These are phyloP conservation scores for Vararia minispora DNA, from an alignment of 768 basidiomycete species.

Conservation along the genomic window DNA sequence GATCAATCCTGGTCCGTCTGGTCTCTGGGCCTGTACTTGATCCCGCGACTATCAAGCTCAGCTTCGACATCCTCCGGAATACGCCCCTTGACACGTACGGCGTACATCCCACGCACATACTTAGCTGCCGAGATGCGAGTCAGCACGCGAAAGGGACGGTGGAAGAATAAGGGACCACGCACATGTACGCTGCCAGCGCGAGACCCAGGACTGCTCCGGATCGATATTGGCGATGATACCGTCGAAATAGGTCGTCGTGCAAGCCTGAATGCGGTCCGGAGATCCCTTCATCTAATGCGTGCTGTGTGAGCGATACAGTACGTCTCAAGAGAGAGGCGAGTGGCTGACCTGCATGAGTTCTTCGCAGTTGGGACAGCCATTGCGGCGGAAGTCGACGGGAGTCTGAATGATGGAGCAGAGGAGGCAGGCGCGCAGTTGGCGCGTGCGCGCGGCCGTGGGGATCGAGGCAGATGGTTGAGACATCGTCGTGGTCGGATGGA, in stretches of 20 bases:
- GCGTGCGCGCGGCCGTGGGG: slow-evolving; percentile 52
- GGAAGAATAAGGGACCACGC: slow-evolving; percentile 23
- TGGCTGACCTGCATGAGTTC: slow-evolving; percentile 76
- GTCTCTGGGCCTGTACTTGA: slow-evolving; percentile 81
- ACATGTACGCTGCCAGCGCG: slow-evolving; percentile 93
- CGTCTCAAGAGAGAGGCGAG: not conserved
- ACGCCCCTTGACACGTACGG: slow-evolving; percentile 77
- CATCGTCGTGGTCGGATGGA: too few species aligned
- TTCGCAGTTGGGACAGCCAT: slow-evolving; percentile 96
- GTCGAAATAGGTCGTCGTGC: slow-evolving; percentile 90
- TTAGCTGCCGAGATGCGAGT: slow-evolving; percentile 48
- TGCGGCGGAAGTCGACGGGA: slow-evolving; percentile 69
- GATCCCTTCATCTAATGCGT: slow-evolving; percentile 71
- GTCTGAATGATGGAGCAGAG: slow-evolving; percentile 88
- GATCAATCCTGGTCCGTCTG: slow-evolving; percentile 62
- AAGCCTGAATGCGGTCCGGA: slow-evolving; percentile 69
- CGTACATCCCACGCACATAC: slow-evolving; percentile 87
- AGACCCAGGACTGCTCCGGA: slow-evolving; percentile 89
- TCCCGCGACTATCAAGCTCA: slow-evolving; percentile 64
- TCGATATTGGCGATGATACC: slow-evolving; percentile 83
- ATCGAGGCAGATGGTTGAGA: too few species aligned
- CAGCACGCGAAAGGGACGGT: not conserved
- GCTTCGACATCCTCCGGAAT: slow-evolving; percentile 79
- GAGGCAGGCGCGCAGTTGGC: slow-evolving; percentile 80
- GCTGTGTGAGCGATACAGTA: not conserved